phyloP scores from a whole-genome alignment of 441 rosid species.

The Geranium incanum region DNA sequence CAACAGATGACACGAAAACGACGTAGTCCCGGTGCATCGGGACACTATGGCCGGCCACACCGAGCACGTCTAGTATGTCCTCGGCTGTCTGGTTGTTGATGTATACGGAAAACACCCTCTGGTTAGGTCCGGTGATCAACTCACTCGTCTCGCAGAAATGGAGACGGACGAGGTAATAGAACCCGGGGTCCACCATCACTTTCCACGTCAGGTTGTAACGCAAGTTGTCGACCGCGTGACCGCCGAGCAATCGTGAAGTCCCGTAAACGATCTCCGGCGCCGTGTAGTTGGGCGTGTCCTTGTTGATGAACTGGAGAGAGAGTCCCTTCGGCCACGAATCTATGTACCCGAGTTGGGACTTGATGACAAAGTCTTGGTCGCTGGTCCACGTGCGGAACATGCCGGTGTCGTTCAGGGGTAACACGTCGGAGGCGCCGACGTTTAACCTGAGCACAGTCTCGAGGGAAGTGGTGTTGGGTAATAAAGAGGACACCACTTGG shows the following conservation, averaged over 20 bases:
- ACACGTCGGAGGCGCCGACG: neutral
- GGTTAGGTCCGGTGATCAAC: slow-evolving; percentile 39
- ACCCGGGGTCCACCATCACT: slow-evolving; percentile 51
- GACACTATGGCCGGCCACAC: slow-evolving; percentile 40
- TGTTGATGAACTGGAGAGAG: too few relatives aligned
- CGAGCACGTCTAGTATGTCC: slow-evolving; percentile 36
- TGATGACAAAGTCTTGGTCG: slow-evolving; percentile 27
- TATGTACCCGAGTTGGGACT: too few relatives aligned
- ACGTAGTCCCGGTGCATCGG: slow-evolving; percentile 47
- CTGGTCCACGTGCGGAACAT: neutral
- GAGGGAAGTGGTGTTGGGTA: neutral
- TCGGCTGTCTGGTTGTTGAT: slow-evolving; percentile 65
- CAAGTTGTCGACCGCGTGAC: slow-evolving; percentile 30
- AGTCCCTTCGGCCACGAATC: too few relatives aligned
- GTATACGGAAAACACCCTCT: slow-evolving; percentile 54
- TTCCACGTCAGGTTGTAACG: slow-evolving; percentile 69
- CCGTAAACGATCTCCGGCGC: slow-evolving; percentile 65
- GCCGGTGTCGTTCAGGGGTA: neutral
- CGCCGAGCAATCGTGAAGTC: slow-evolving; percentile 78
- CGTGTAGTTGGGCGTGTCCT: slow-evolving; percentile 44
- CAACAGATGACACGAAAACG: slow-evolving; percentile 28
- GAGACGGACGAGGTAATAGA: slow-evolving; percentile 70
- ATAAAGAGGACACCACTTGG: neutral
- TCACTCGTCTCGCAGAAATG: slow-evolving; percentile 70
- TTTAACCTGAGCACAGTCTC: neutral